Base-by-base conservation (phyloP, 306 rosid genomes). In the Betula pendula region DNA sequence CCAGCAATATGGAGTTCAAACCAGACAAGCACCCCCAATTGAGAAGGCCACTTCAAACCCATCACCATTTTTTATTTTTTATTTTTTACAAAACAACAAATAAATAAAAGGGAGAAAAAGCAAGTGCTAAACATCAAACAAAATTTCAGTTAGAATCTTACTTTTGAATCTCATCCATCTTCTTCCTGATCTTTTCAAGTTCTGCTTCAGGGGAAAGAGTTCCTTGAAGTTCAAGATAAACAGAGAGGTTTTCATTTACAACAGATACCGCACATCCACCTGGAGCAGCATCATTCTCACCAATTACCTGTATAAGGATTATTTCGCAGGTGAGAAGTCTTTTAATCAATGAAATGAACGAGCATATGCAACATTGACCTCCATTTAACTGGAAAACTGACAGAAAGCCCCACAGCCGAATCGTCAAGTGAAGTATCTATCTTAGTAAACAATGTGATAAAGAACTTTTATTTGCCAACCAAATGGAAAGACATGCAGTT, bases 251-350 rank as follows among this genome's bases (percentile, higher is more conserved):
- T 73, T 80, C 85, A 20, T 85, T 82, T 10, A 82, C 82, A 38
- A 87, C 89, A 8, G 85, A 75, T 25, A 87, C 89, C 6, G 70
- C 82, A 72, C 84, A 87, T 45, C 89, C 91, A 17, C 60, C 42
- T 0, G 85, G 89, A 68, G 84, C 85, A 68, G 85, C 74, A 53
- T 80, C 84, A 31, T 78, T 78, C 66, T 82, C 88, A 35, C 52
- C 45, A 35, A 82, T 80, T 63, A 87, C 82, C 91, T 87, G 84
- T 6, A 47, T 66, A 38, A 38, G 4, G 27, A 17, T 66, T 31
- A 38, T 66, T 63, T n/a, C n/a, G 44, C 17, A 9, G 29, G 20
- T 17, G 14, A 65, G 27, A 38, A 10, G 29, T n/a, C n/a, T 19
- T 66, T 66, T 38, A 38, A 66, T 7, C 29, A 35, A 66, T 9